These are phyloP conservation scores for Dothistroma septosporum DNA, from an alignment of 2,329 filamentous ascomycete species.

Conservation along the genomic window DNA sequence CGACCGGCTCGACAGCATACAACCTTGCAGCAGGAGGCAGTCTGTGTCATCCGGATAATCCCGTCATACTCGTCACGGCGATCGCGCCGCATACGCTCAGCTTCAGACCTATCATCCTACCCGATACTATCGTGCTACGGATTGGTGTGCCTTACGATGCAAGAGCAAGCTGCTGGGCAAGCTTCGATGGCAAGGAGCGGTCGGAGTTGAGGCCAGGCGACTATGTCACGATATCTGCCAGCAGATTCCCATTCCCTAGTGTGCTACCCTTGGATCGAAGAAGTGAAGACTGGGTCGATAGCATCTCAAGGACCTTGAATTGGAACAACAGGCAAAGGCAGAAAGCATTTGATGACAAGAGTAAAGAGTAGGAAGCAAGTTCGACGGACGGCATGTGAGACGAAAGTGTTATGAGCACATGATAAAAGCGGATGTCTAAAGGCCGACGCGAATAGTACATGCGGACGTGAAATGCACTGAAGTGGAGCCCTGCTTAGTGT, in stretches of 20 bases:
- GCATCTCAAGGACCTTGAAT: conserved; percentile 71
- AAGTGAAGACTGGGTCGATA: conserved; percentile 78
- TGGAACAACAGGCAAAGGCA: conserved; percentile 80
- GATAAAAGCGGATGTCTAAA: not conserved
- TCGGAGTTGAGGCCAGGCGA: conserved; percentile 69
- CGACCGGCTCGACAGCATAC: conserved; percentile 91
- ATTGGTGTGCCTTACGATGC: conserved; percentile 94
- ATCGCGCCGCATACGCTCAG: conserved; percentile 94
- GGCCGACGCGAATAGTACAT: not conserved
- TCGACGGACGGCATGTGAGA: not conserved
- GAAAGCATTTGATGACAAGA: conserved; percentile 52
- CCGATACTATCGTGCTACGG: conserved; percentile 89
- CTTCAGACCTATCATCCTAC: conserved; percentile 93
- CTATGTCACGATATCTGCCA: conserved; percentile 80
- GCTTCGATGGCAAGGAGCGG: conserved; percentile 90
- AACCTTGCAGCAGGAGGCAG: conserved; percentile 94
- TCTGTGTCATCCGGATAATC: conserved; percentile 92
- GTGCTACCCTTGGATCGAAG: conserved; percentile 66
- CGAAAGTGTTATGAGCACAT: not conserved
- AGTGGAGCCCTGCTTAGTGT: not conserved
- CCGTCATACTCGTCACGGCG: conserved; percentile 87
- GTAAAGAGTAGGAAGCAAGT: not conserved
- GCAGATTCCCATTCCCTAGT: conserved; percentile 73
- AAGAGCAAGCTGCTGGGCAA: conserved; percentile 88
- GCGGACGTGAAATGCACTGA: not conserved